Evolutionary conservation across 768 basidiomycete species (phyloP).

Genomic region (Boletus sp.): DNA sequence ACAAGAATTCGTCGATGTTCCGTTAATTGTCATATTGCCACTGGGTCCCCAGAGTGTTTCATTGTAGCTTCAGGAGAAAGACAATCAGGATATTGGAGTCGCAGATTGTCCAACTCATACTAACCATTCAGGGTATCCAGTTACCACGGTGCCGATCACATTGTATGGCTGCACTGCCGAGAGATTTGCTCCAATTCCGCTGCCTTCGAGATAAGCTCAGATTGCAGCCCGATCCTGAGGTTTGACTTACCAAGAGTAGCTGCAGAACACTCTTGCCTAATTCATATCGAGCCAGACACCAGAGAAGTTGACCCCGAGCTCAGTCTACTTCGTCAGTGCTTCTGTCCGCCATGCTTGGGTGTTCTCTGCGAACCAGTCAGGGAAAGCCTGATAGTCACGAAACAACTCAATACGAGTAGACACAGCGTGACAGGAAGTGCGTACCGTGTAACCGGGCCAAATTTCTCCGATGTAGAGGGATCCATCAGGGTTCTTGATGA

Average conservation of each 20-base stretch:
- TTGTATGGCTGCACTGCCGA: conserved; percentile 59
- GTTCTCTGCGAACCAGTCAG: conserved; percentile 59
- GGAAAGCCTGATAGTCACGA: conserved; percentile 44
- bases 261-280: conserved; percentile 62
- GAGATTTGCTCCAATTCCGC: conserved; percentile 55
- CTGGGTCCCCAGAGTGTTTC: conserved; percentile 60
- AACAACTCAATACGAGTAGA: not conserved
- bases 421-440: conserved; percentile 6
- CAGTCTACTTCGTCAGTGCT: conserved; percentile 53
- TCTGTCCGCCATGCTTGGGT: conserved; percentile 62
- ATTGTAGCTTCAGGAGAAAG: conserved; percentile 50
- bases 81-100: not conserved
- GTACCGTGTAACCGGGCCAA: conserved; percentile 74
- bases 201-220: conserved; percentile 4
- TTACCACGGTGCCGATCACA: conserved; percentile 48
- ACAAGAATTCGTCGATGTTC: conserved; percentile 52
- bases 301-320: conserved; percentile 50
- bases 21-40: conserved; percentile 74
- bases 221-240: not conserved
- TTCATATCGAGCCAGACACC: conserved; percentile 76
- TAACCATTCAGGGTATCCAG: conserved; percentile 71
- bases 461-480: conserved; percentile 73
- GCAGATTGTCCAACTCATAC: not conserved
- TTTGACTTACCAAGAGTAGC: conserved; percentile 50
- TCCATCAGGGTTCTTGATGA: conserved; percentile 74